Percentiles rank a stretch among this genome's conserved stretches.
Evolutionary conservation across 2,329 filamentous ascomycete genomes (phyloP).

Genomic region (Fragosphaeria purpurea): DNA sequence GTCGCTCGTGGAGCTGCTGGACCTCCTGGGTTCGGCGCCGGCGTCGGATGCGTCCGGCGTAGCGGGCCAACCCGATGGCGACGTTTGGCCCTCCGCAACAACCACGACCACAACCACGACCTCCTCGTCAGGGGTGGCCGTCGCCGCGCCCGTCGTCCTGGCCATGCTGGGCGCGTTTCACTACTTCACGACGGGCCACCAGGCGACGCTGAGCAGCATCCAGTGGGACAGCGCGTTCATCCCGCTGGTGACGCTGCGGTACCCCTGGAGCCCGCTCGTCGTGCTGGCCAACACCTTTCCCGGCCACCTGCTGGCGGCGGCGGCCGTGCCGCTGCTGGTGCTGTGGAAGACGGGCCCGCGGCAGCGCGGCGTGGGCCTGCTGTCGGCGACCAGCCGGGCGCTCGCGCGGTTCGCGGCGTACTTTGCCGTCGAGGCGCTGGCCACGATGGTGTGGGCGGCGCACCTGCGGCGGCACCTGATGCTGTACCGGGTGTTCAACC

Average conservation of each 20-base stretch:
- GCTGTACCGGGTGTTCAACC: slow-evolving; percentile 90
- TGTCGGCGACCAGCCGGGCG: slow-evolving; percentile 61
- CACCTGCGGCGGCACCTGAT: slow-evolving; percentile 85
- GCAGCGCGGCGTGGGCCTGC: slow-evolving; percentile 50
- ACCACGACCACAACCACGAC: slow-evolving; percentile 15
- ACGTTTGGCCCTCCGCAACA: slow-evolving; percentile 51
- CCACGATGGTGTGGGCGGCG: slow-evolving; percentile 84
- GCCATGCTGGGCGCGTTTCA: slow-evolving; percentile 86
- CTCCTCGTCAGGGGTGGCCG: slow-evolving; percentile 36
- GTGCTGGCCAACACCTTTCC: slow-evolving; percentile 82
- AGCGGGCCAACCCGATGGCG: no score
- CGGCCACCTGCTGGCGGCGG: slow-evolving; percentile 72
- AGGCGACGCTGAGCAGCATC: slow-evolving; percentile 75
- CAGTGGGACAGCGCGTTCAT: slow-evolving; percentile 97
- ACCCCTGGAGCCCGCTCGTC: slow-evolving; percentile 80
- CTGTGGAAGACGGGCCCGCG: slow-evolving; percentile 85
- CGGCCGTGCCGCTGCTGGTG: slow-evolving; percentile 68
- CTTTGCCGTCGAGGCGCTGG: slow-evolving; percentile 71
- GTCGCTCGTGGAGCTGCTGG: slow-evolving; percentile 57
- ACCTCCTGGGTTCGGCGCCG: slow-evolving; percentile 49
- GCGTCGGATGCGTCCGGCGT: neutral
- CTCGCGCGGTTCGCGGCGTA: slow-evolving; percentile 69
- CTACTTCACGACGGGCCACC: slow-evolving; percentile 97
- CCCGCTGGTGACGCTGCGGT: slow-evolving; percentile 68
- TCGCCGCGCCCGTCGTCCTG: slow-evolving; percentile 75